Evolutionary conservation across 2,329 filamentous ascomycete genomes (phyloP), one percentile per base, ranked within the genome.

Genomic region (Lachnellula cervina): DNA sequence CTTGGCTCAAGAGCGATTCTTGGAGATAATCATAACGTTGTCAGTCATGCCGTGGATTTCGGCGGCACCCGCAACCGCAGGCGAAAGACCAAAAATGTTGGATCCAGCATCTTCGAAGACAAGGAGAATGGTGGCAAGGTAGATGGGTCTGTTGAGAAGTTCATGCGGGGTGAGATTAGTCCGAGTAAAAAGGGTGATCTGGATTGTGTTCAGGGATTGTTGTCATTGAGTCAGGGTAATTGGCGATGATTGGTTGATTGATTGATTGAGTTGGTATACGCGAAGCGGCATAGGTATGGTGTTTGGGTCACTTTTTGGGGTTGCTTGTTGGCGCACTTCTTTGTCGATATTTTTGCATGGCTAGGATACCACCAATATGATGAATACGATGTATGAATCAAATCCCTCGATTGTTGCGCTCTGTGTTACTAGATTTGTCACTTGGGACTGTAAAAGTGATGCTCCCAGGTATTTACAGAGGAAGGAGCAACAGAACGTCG

Each of bases 211-310:
- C 90, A 93, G 53, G 90, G 90, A n/a, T 73, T 97, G 61, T 72
- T 97, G 60, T 93, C 89, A 50, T 77, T 97, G 46, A 95, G 90
- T 66, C 89, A 96, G 73, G 93, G 92, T n/a, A 90, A 90, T 68
- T 97, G 92, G 91, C 81, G 83, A 52, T 70, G 62, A 54, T 46
- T 13, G 62, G 52, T 46, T 13, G 34, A 38, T 46, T 46, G 8
- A 38, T 45, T 32, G 34, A 35, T 13, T 23, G 28, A 47, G 28
- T 34, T 37, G 19, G 19, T 42, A n/a, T 16, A 32, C 38, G 21
- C 17, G 16, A 23, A 14, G 37, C 16, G 25, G 45, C 43, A 19
- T 21, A 35, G 48, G 46, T 7, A 44, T 48, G 55, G 46, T 40
- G 57, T 38, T 52, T 47, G 17, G 7, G 14, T 14, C 28, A 32